A percentile compares a stretch with the other conserved stretches of the same genome.
phyloP scores from a whole-genome alignment of 2,329 filamentous ascomycete species.

The Sporothrix pallida region DNA sequence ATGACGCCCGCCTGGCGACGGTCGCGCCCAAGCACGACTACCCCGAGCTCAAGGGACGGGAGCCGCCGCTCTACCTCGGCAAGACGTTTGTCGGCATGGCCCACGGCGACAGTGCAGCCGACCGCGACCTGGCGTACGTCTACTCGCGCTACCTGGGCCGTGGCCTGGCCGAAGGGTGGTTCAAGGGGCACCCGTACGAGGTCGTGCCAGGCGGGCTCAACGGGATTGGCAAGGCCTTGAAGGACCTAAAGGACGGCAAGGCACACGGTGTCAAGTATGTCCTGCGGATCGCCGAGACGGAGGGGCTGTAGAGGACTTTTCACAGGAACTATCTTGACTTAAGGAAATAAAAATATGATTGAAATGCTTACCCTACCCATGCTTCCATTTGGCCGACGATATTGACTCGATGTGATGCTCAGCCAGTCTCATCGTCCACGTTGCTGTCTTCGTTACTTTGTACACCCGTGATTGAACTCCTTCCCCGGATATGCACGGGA shows the following conservation, averaged over 20 bases:
- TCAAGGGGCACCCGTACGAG: slow-evolving; percentile 56
- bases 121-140: slow-evolving; percentile 48
- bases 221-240: slow-evolving; percentile 59
- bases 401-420: no score
- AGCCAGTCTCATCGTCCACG: no score
- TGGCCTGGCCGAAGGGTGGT: slow-evolving; percentile 55
- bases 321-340: no score
- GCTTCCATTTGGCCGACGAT: no score
- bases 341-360: no score
- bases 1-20: slow-evolving; percentile 42
- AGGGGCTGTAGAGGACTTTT: slow-evolving; percentile 33
- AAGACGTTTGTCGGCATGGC: slow-evolving; percentile 38
- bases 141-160: slow-evolving; percentile 49
- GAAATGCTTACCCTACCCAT: no score
- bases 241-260: slow-evolving; percentile 63
- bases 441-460: no score
- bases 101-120: slow-evolving; percentile 34
- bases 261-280: slow-evolving; percentile 70
- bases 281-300: slow-evolving; percentile 50
- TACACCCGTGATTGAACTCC: no score
- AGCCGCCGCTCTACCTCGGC: slow-evolving; percentile 37
- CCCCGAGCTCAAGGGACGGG: slow-evolving; percentile 36
- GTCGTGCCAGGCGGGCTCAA: slow-evolving; percentile 60
- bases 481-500: no score
- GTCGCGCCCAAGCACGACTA: slow-evolving; percentile 41